Conservation (phyloP, 192 early-diverging fungal genomes). For the Dimargaris cristalligena region DNA sequence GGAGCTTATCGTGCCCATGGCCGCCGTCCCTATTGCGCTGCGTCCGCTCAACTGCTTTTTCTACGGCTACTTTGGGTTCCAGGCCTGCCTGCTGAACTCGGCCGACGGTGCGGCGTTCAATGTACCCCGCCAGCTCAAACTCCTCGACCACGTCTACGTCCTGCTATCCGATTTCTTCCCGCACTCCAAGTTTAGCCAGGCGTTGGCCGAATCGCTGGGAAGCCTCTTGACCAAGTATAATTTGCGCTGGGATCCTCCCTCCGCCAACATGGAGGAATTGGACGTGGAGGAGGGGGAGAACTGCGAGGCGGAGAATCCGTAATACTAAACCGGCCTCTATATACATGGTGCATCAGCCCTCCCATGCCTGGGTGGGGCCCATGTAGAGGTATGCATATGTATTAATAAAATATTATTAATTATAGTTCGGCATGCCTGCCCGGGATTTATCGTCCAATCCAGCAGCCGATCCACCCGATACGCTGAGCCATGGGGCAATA, state of each 20-base stretch:
- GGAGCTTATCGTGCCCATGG: background rate
- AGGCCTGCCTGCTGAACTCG: background rate
- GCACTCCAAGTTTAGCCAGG: constrained; percentile 1
- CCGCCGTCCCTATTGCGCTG: background rate
- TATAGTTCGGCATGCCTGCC: too few relatives aligned
- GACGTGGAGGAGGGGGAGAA: background rate
- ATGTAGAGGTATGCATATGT: too few relatives aligned
- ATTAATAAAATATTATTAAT: too few relatives aligned
- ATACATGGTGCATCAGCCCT: too few relatives aligned
- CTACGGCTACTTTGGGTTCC: constrained; percentile 2
- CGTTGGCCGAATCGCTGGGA: background rate
- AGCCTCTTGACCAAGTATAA: background rate
- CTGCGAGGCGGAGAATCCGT: background rate
- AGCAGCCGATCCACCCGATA: too few relatives aligned
- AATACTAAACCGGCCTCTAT: too few relatives aligned
- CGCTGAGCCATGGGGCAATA: too few relatives aligned
- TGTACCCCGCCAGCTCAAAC: background rate
- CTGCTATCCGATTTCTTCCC: background rate
- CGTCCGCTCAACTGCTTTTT: constrained; percentile 9
- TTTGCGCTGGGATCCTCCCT: background rate
- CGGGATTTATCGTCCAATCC: too few relatives aligned
- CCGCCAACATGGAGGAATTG: background rate
- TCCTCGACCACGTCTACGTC: background rate
- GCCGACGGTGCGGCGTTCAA: background rate
- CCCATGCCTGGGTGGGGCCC: too few relatives aligned